These are phyloP conservation scores for Saccharum officinarum DNA, from an alignment of 176 grass and related monocot species.

Conservation along the genomic window DNA sequence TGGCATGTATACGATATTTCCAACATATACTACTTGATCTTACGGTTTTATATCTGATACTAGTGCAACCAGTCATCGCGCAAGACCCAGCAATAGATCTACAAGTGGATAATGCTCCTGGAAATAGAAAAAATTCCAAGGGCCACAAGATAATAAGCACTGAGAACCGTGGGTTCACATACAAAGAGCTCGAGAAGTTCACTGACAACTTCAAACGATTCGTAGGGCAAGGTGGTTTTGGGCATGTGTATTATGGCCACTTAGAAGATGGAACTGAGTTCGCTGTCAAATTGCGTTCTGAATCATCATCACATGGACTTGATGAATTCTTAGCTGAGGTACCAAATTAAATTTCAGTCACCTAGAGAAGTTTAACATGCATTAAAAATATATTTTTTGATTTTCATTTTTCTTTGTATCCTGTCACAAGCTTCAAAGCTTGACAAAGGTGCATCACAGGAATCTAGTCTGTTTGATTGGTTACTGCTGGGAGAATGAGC, in stretches of 20 bases:
- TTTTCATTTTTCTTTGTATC: not conserved
- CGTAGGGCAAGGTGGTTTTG: not conserved
- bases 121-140: not conserved
- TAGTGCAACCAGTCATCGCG: not conserved
- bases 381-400: not conserved
- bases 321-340: not conserved
- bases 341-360: not conserved
- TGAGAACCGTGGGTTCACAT: not conserved
- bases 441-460: conserved; percentile 23
- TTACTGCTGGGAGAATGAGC: not conserved
- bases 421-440: conserved; percentile 11
- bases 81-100: too few species aligned
- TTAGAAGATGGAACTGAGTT: not conserved
- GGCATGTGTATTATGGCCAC: not conserved
- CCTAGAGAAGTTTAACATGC: not conserved
- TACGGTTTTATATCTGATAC: not conserved
- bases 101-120: not conserved
- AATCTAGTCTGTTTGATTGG: conserved; percentile 32
- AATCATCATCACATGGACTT: not conserved
- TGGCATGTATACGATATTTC: not conserved
- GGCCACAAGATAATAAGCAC: not conserved
- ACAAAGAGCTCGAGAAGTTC: not conserved
- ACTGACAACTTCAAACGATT: conserved; percentile 19
- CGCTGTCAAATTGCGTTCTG: not conserved
- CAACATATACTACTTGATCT: too few species aligned